A percentile compares a stretch with the other conserved stretches of the same genome.
These are phyloP conservation scores for Fusarium nygamai DNA, from an alignment of 2,329 filamentous ascomycete genomes.

Conservation along the genomic window DNA sequence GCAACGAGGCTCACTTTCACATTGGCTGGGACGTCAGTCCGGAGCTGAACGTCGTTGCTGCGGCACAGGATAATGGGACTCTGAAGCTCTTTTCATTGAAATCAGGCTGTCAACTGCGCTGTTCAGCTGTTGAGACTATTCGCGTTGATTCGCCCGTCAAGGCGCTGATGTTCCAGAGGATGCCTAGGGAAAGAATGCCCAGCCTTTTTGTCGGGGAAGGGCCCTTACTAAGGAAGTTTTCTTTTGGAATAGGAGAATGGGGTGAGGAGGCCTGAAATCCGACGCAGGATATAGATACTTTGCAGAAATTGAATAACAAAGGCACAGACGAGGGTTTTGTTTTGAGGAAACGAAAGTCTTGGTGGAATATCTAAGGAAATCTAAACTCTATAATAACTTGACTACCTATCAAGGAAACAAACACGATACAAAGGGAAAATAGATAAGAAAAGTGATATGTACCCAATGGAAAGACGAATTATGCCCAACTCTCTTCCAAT, in stretches of 20 bases:
- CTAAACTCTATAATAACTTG: not conserved
- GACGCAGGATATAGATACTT: not conserved
- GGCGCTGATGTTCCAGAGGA: constrained; percentile 56
- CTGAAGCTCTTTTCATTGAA: constrained; percentile 61
- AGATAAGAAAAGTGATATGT: not conserved
- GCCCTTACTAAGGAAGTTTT: constrained; percentile 53
- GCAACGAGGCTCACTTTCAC: constrained; percentile 58
- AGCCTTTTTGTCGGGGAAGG: constrained; percentile 60
- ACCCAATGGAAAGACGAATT: not conserved
- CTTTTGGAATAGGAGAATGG: constrained; percentile 49
- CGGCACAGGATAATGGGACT: constrained; percentile 61
- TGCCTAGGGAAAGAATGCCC: constrained; percentile 55
- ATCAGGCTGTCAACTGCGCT: constrained; percentile 54
- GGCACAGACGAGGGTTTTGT: not conserved
- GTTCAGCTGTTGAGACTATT: constrained; percentile 39
- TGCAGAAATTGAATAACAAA: no score
- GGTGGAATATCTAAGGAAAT: not conserved
- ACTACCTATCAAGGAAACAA: not conserved
- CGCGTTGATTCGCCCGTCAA: constrained; percentile 48
- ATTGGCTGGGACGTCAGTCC: constrained; percentile 63
- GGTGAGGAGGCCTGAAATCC: constrained; percentile 50
- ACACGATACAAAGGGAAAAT: not conserved
- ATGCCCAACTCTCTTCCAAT: not conserved
- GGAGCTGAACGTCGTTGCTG: constrained; percentile 61
- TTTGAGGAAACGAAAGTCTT: not conserved